Base-by-base conservation (phyloP, 2,329 filamentous ascomycete species). In the Stagonosporopsis cucurbitacearum region DNA sequence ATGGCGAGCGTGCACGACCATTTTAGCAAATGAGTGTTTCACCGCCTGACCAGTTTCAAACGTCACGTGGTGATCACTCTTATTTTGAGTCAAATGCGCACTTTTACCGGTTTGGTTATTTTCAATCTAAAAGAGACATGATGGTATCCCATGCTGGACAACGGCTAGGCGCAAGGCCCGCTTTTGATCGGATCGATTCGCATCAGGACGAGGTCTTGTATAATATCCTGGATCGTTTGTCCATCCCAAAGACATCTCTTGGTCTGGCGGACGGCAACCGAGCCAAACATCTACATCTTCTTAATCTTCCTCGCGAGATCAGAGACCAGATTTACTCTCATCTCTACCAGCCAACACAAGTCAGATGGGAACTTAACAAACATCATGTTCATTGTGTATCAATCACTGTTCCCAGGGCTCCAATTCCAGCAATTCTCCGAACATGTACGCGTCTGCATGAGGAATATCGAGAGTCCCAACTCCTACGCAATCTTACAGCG, bases 1-100 rank as follows among this genome's bases (percentile, higher is more conserved):
- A 56, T 51, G 30, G 53, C 47, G 53, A 56, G 53, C 47, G 47
- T 51, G 53, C 47, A 55, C 53, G 46, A 50, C 28, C 53, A 6
- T 42, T 50, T 46, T 19, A n/a, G 47, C 43, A 56, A 51, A 51
- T 56, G 42, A 55, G 36, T 28, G 53, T 48, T 51, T 56, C 53
- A 56, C 47, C 53, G 53, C 36, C 53, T 33, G 11, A 39, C 37
- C 23, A 25, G 20, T 51, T 51, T 48, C 22, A 30, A 39, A 4
- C 9, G n/a, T 43, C 53, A 56, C 53, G 48, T 56, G 53, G 51
- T 37, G 2, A 8, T 2, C 8, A 7, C 20, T 30, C 51, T 56
- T 51, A 56, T 56, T 43, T 51, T 40, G 42, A 56, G 42, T 51
- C 42, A 47, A 56, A 12, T 26, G 23, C 43, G 42, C 46, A 51